Base-by-base conservation (phyloP, 2,329 filamentous ascomycete species). In the Talaromyces pinophilus region DNA sequence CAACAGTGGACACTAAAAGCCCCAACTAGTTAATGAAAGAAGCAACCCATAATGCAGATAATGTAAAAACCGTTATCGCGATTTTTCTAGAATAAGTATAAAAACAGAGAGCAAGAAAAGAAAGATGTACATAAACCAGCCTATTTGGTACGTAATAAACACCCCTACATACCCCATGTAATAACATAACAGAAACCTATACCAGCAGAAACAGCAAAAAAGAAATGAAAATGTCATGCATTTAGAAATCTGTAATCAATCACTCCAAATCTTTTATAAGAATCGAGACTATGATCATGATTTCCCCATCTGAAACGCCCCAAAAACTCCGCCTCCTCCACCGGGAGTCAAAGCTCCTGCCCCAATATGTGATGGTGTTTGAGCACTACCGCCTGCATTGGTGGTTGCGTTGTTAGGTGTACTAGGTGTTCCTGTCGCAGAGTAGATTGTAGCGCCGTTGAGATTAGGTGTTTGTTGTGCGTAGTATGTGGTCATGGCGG, bases 281-380 rank as follows among this genome's bases (percentile, higher is more conserved):
- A 64, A 44, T 52, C n/a, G 25, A 35, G 19, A 54, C 19, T 42
- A 59, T 44, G 62, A 59, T 62, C 63, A 67, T 67, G 59, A 65
- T 52, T 67, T 67, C 22, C 63, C 62, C 63, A 67, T 67, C 42
- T 67, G 65, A 64, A 67, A 67, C 46, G 62, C 62, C 57, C 65
- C 65, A 57, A 67, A 67, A 60, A 67, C 65, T 44, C 65, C 65
- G 25, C 65, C 65, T 33, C 65, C 65, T 38, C 65, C 90, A 30
- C 92, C 91, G 0, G 92, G 92, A 7, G 92, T 95, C 85, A 93
- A 88, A 42, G 90, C 86, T 2, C 89, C 90, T 76, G 90, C 87
- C 62, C 84, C 82, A 33, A 72, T 70, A 74, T 78, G 74, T 64
- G 78, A 76, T 48, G 81, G 81, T 10, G 80, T 82, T 55, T 81